phyloP scores from a whole-genome alignment of 148 eudicot genomes.

The Camellia granthamiana region DNA sequence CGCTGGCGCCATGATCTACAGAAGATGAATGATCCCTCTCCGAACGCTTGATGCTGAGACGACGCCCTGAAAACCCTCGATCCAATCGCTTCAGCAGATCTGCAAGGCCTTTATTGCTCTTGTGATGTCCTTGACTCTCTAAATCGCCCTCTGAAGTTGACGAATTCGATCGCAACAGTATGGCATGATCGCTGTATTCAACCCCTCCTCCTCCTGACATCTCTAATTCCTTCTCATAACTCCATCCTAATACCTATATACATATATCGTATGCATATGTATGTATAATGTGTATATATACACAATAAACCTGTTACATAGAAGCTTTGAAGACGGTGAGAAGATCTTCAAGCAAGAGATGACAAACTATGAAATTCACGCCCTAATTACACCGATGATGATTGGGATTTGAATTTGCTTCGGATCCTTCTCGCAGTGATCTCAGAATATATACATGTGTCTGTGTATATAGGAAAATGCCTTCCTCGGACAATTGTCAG shows the following conservation, averaged over 20 bases:
- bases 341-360: not conserved
- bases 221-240: not conserved
- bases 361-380: not conserved
- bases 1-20: conserved; percentile 15
- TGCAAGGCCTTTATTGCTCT: conserved; percentile 12
- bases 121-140: conserved; percentile 19
- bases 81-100: conserved; percentile 52
- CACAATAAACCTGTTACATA: too few relatives aligned
- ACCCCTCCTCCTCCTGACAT: conserved; percentile 37
- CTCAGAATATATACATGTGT: not conserved
- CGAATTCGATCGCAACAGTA: conserved; percentile 43
- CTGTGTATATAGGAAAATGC: not conserved
- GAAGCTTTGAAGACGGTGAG: not conserved
- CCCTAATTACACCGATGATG: not conserved
- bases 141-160: conserved; percentile 37
- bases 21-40: conserved; percentile 24
- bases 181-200: conserved; percentile 30
- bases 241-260: not conserved
- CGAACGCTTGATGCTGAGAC: conserved; percentile 25
- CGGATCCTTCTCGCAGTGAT: not conserved
- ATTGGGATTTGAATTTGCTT: not conserved
- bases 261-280: not conserved
- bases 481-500: not conserved
- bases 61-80: conserved; percentile 37
- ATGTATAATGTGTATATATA: not conserved